phyloP scores from a whole-genome alignment of 306 rosid species.

The Ziziphus jujuba region DNA sequence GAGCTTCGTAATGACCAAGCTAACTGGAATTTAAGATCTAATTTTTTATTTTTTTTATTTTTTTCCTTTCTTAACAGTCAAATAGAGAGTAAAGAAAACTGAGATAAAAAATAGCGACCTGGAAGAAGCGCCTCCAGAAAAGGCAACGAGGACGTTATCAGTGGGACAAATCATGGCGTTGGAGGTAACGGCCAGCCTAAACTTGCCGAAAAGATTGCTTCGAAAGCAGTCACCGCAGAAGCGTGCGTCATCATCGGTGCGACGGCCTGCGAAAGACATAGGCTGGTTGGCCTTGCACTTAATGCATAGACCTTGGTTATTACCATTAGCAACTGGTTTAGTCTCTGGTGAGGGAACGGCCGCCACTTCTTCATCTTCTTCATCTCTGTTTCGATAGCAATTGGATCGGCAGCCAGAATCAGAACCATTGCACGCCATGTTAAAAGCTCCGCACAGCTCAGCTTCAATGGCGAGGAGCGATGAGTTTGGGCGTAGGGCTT shows the following conservation, averaged over 20 bases:
- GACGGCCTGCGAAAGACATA: constrained; percentile 49
- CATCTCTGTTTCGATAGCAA: constrained; percentile 63
- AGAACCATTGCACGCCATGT: constrained; percentile 80
- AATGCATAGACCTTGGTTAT: constrained; percentile 44
- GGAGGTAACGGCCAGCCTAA: constrained; percentile 73
- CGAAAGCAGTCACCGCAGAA: constrained; percentile 79
- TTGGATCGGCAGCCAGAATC: constrained; percentile 66
- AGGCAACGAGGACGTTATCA: constrained; percentile 86
- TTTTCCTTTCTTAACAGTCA: neutral
- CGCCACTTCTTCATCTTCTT: constrained; percentile 1
- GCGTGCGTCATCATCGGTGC: constrained; percentile 59
- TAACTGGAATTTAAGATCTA: too few relatives aligned
- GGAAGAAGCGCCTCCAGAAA: constrained; percentile 93
- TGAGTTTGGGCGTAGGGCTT: neutral
- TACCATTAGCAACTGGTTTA: constrained; percentile 17
- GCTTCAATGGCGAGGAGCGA: neutral
- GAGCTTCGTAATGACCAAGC: too few relatives aligned
- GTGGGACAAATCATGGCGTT: constrained; percentile 87
- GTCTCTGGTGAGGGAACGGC: constrained; percentile 3
- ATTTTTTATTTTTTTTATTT: neutral
- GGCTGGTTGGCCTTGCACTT: constrained; percentile 76
- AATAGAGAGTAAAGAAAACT: neutral
- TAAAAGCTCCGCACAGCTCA: neutral
- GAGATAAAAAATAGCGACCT: constrained; percentile 42
- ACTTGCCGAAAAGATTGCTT: constrained; percentile 70